Percentiles rank a stretch among this genome's conserved stretches.
Conservation (phyloP, 257 asterid species). For the Solanum pinnatisectum region DNA sequence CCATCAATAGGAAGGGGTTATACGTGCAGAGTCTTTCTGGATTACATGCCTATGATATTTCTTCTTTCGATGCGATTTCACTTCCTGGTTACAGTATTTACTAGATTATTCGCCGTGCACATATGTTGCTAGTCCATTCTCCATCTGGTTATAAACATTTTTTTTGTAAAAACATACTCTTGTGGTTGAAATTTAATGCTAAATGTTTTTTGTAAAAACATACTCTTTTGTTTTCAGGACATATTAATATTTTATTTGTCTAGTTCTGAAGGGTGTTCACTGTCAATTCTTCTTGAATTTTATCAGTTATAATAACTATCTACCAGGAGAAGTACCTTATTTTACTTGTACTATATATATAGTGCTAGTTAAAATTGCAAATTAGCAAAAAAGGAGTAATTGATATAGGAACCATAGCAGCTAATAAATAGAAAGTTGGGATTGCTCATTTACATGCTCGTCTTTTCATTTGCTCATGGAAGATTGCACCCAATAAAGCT, state of each 20-base stretch:
- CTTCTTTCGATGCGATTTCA: not conserved
- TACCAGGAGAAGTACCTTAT: not conserved
- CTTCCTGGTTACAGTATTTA: not conserved
- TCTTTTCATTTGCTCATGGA: not conserved
- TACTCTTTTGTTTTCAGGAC: not conserved
- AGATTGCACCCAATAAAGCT: not conserved
- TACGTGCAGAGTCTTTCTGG: not conserved
- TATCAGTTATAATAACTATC: not conserved
- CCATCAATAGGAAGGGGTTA: not conserved
- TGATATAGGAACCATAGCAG: not conserved
- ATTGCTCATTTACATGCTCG: not conserved
- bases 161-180: not conserved
- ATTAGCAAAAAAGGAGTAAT: not conserved
- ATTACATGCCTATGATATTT: not conserved
- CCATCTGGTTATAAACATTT: not conserved
- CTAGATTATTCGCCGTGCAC: not conserved
- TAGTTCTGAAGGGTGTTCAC: not conserved
- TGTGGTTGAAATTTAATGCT: not conserved
- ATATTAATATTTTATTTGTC: not conserved
- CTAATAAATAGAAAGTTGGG: not conserved
- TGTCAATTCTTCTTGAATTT: not conserved
- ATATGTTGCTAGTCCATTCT: not conserved
- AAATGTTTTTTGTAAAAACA: not conserved
- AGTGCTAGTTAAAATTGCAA: not conserved
- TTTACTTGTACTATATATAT: not conserved